Base-by-base conservation (phyloP, 1,284 basidiomycete genomes). In the Ustilago hordei region DNA sequence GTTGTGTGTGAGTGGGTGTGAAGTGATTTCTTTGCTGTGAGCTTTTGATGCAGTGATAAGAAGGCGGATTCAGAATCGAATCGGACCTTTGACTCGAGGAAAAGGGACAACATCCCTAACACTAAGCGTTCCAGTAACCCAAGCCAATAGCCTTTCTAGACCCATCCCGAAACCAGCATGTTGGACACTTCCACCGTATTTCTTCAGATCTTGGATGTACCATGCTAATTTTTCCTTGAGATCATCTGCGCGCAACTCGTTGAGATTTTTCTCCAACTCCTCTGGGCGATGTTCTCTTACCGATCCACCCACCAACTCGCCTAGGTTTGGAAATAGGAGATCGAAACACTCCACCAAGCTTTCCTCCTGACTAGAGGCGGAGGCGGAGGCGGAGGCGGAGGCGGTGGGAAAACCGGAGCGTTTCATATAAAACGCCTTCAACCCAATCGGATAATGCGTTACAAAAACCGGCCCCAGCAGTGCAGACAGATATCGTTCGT, bases 371-470 rank as follows among this genome's bases (percentile, higher is more conserved):
- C 57, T 60, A 23, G 35, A 8, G 15, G 36, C 12, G 1, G 63
- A 48, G 17, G 57, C 23, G 34, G 52, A 35, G 43, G 43, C n/a
- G 43, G 43, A 45, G 32, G 36, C 12, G 2, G 63, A 48, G 17
- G 57, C 17, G 34, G 52, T 28, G 43, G 43, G 43, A 8, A 19
- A 45, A 3, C 23, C 23, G 32, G 36, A 38, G 36, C 83, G 82
- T 41, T 93, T 91, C 97, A 98, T 98, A 88, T 99, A 99, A 87
- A 98, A 99, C 8, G 97, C 94, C 86, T 99, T 99, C 74, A 93
- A 86, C 0, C 79, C 38, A 1, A 88, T 87, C 0, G 96, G 96
- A 85, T 98, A 99, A 85, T 96, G 91, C 4, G 92, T 94, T 52
- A 99, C 92, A 84, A 98, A 98, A 0, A 95, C 90, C 0, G 97